Percentiles rank a stretch among this genome's conserved stretches.
These are phyloP conservation scores for Phoenix dactylifera DNA, from an alignment of 176 grass and related monocot species.

Conservation along the genomic window DNA sequence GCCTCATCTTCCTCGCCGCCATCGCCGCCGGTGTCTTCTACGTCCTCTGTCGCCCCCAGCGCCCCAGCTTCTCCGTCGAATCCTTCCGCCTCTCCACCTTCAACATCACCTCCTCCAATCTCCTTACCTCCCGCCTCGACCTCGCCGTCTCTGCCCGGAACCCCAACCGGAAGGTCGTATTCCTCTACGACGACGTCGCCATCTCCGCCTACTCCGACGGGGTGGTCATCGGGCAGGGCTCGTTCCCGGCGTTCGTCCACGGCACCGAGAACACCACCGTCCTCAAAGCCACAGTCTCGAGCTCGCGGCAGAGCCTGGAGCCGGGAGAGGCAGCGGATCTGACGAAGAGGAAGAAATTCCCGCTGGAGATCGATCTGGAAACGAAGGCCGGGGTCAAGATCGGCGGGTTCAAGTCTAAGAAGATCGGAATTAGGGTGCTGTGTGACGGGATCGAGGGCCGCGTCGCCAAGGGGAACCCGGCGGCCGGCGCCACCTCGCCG, in stretches of 20 bases:
- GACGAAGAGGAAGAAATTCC: conserved; percentile 49
- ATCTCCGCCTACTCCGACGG: conserved; percentile 38
- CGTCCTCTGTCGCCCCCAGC: conserved; percentile 69
- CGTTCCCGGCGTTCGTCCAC: conserved; percentile 67
- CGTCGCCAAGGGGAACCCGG: conserved; percentile 27
- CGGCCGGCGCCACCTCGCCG: conserved; percentile 24
- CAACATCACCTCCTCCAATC: conserved; percentile 65
- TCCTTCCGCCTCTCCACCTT: conserved; percentile 59
- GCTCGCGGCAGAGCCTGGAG: conserved; percentile 33
- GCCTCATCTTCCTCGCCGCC: conserved; percentile 57
- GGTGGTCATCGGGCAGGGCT: conserved; percentile 48
- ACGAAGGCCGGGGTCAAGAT: conserved; percentile 76
- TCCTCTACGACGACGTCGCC: conserved; percentile 63
- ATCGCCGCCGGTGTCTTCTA: conserved; percentile 76
- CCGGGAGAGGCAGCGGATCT: conserved; percentile 45
- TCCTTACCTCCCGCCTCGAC: conserved; percentile 68
- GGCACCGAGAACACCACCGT: conserved; percentile 54
- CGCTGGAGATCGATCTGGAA: conserved; percentile 52
- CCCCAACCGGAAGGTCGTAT: conserved; percentile 75
- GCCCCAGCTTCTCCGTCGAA: conserved; percentile 59
- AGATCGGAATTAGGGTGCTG: conserved; percentile 53
- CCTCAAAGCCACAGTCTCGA: conserved; percentile 39
- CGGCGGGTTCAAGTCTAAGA: conserved; percentile 58
- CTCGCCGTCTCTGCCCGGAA: conserved; percentile 78
- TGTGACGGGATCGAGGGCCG: conserved; percentile 46